Conservation (phyloP, 176 grass and related monocot genomes). For the Carex pumila region DNA sequence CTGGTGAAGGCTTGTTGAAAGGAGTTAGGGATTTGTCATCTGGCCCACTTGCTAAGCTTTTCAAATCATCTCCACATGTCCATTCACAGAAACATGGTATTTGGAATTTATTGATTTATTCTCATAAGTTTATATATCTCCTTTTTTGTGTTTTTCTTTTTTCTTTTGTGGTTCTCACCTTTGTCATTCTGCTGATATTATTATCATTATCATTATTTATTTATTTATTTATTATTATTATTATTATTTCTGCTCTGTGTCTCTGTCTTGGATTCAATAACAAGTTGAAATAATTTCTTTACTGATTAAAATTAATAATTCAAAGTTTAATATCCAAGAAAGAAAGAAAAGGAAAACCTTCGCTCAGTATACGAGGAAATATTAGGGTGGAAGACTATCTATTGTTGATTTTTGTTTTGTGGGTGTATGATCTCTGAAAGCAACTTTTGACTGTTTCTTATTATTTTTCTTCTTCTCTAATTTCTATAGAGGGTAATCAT, state of each 20-base stretch:
- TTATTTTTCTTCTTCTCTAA: slow-evolving; percentile 14
- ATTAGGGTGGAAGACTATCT: not conserved
- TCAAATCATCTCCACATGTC: slow-evolving; percentile 63
- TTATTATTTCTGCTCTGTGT: not conserved
- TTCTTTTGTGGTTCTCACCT: not conserved
- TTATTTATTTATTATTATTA: no score
- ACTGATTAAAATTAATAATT: not conserved
- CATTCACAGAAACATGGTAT: slow-evolving; percentile 36
- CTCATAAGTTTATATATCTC: not conserved
- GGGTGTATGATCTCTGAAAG: not conserved
- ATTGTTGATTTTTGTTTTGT: not conserved
- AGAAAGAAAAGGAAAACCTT: not conserved
- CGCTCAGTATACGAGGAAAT: not conserved
- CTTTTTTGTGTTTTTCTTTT: not conserved
- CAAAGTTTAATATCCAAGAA: not conserved
- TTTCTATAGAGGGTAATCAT: slow-evolving; percentile 36
- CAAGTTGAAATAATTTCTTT: not conserved
- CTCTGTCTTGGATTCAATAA: not conserved
- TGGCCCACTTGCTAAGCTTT: slow-evolving; percentile 83
- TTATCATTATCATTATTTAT: not conserved
- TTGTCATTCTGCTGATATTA: slow-evolving; percentile 1
- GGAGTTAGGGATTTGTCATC: slow-evolving; percentile 90
- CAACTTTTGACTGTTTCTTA: slow-evolving; percentile 1
- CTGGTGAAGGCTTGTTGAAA: slow-evolving; percentile 83
- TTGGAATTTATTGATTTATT: not conserved